phyloP scores from a whole-genome alignment of 495 filamentous ascomycete species.

The Aspergillus sparsus region DNA sequence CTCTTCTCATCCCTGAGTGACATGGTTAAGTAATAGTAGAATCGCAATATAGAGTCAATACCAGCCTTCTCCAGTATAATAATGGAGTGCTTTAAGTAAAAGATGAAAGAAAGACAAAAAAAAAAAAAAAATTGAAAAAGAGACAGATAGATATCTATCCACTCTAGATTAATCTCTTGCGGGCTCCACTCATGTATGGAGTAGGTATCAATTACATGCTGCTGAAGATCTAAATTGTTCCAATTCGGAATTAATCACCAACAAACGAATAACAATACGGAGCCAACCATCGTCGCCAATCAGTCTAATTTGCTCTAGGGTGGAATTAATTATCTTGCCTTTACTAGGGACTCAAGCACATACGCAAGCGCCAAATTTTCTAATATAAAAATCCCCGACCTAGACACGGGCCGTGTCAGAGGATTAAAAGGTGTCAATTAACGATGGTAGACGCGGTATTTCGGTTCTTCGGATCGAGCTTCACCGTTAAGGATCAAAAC shows the following conservation, averaged over 20 bases:
- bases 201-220: no score
- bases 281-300: background rate
- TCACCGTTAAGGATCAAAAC: conserved; percentile 5
- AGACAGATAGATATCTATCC: no score
- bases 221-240: background rate
- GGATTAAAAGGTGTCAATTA: background rate
- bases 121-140: no score
- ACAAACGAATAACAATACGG: background rate
- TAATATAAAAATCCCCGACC: background rate
- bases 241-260: background rate
- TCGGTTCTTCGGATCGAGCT: conserved; percentile 10
- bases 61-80: background rate
- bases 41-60: background rate
- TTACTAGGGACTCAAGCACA: conserved; percentile 2
- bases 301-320: background rate
- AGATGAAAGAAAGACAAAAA: no score
- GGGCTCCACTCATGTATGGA: no score
- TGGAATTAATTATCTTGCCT: background rate
- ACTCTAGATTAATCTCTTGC: no score
- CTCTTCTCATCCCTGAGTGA: conserved; percentile 1
- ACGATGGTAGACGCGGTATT: background rate
- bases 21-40: background rate
- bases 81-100: no score
- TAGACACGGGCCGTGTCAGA: background rate
- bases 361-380: background rate